Evolutionary conservation across 2,329 filamentous ascomycete genomes (phyloP).

Genomic region (Cadophora sp.): DNA sequence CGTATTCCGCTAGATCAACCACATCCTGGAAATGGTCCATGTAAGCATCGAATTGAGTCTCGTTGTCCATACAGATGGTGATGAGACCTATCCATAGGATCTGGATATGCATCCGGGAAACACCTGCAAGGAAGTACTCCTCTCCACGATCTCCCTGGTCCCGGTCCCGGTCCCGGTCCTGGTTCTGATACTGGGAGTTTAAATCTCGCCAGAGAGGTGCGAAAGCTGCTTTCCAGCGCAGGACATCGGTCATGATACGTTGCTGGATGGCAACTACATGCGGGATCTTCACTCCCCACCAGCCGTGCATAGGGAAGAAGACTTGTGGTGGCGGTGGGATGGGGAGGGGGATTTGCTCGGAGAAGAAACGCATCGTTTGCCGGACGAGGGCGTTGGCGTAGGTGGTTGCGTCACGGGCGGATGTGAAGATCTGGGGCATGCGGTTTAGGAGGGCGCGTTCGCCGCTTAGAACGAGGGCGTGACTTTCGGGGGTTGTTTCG

Average conservation of each 20-base stretch:
- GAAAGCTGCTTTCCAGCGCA: slow-evolving; percentile 21
- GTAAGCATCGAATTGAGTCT: slow-evolving; percentile 22
- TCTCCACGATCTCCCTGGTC: not conserved
- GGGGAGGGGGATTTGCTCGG: slow-evolving; percentile 15
- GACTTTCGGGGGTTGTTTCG: slow-evolving; percentile 12
- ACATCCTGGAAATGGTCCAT: slow-evolving; percentile 17
- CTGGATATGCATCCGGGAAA: slow-evolving; percentile 60
- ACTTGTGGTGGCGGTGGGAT: slow-evolving; percentile 12
- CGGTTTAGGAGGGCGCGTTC: slow-evolving; percentile 20
- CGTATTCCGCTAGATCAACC: slow-evolving; percentile 13
- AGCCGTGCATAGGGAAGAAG: slow-evolving; percentile 28
- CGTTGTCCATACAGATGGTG: slow-evolving; percentile 26
- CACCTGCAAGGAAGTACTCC: slow-evolving; percentile 18
- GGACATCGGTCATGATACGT: slow-evolving; percentile 17
- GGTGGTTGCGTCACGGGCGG: slow-evolving; percentile 24
- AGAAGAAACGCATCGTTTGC: slow-evolving; percentile 26
- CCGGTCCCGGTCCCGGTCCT: not conserved
- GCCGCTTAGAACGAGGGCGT: slow-evolving; percentile 14
- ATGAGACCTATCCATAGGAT: slow-evolving; percentile 44
- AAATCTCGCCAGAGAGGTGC: slow-evolving; percentile 19
- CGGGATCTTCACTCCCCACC: slow-evolving; percentile 28
- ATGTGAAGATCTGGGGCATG: slow-evolving; percentile 27
- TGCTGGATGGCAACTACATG: slow-evolving; percentile 23
- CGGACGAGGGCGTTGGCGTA: slow-evolving; percentile 27
- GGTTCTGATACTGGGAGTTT: not conserved